Evolutionary conservation across 2,329 filamentous ascomycete genomes (phyloP), one percentile per base, ranked within the genome.

Genomic region (Lasiodiplodia gonubiensis): DNA sequence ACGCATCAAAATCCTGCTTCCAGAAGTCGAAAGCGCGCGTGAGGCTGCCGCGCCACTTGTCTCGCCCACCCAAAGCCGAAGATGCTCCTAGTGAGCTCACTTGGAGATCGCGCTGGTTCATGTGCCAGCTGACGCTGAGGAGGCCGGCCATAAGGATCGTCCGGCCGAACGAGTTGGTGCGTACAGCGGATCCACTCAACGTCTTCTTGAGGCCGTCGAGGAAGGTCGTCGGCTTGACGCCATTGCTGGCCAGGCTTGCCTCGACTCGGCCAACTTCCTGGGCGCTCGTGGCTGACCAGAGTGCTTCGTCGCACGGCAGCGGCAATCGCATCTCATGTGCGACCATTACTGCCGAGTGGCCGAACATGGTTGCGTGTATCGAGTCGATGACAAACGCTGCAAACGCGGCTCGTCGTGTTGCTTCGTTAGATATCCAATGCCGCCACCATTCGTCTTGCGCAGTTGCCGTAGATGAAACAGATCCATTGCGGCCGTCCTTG

Each of bases 361-460:
- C 95, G 78, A 98, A 98, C 91, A 99, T 97, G 33, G 93, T 97
- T 1, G 94, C 93, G 78, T 99, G 95, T 1, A 94, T 96, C 4
- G 94, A 97, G 77, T 99, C 95, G 71, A 98, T 90, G 52, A 97
- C 89, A 75, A 98, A 98, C 0, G 95, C 95, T 0, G 92, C 93
- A 80, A 97, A 98, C 0, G 94, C 95, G 3, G 91, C 92, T 68
- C 95, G 88, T 35, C 93, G 86, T 0, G 94, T 98, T 1, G 94
- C 92, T 77, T 99, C 95, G 61, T 93, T 93, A 14, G 90, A 94
- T 73, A 98, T 95, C 95, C 95, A 98, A 72, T 93, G 89, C 73
- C 93, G 92, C 95, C 95, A 99, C 84, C 92, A 95, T 71, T 97
- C 93, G 70, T 97, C 93, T 0, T 90, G 87, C 10, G 66, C 49